phyloP scores from a whole-genome alignment of 768 basidiomycete species.

The Mycena olivaceomarginata region DNA sequence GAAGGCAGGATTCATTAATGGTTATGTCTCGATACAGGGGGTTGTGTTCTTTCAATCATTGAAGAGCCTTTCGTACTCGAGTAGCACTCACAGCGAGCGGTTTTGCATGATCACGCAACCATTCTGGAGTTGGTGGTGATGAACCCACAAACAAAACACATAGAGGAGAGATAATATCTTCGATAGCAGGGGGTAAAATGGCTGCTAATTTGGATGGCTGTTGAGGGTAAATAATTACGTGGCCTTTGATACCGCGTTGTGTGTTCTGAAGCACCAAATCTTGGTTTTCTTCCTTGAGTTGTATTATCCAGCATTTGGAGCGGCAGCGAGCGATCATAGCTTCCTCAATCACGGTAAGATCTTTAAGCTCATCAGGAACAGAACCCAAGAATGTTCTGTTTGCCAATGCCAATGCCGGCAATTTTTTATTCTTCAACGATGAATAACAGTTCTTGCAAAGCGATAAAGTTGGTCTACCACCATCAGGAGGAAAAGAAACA shows the following conservation, averaged over 20 bases:
- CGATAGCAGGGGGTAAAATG: background rate
- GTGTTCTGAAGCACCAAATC: too few relatives aligned
- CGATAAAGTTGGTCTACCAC: too few relatives aligned
- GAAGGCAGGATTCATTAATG: slow-evolving; percentile 17
- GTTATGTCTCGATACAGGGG: slow-evolving; percentile 20
- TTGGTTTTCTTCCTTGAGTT: too few relatives aligned
- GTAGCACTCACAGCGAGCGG: slow-evolving; percentile 18
- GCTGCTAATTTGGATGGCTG: slow-evolving; percentile 4
- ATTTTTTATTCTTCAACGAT: too few relatives aligned
- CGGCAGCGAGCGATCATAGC: too few relatives aligned
- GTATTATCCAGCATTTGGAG: too few relatives aligned
- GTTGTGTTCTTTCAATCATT: slow-evolving; percentile 25
- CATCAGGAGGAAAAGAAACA: too few relatives aligned
- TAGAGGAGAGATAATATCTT: slow-evolving; percentile 14
- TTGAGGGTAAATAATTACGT: slow-evolving; percentile 17
- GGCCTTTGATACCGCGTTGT: slow-evolving; percentile 11
- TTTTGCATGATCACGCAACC: slow-evolving; percentile 24
- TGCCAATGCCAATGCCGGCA: too few relatives aligned
- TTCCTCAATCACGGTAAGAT: too few relatives aligned
- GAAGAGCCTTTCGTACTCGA: slow-evolving; percentile 7
- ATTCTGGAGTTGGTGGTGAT: slow-evolving; percentile 14
- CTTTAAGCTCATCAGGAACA: too few relatives aligned
- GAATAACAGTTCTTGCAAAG: too few relatives aligned
- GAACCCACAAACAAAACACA: slow-evolving; percentile 26
- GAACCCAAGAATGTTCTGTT: too few relatives aligned